Base-by-base conservation (phyloP, 2,329 filamentous ascomycete species). In the Sporothrix variecibatus region DNA sequence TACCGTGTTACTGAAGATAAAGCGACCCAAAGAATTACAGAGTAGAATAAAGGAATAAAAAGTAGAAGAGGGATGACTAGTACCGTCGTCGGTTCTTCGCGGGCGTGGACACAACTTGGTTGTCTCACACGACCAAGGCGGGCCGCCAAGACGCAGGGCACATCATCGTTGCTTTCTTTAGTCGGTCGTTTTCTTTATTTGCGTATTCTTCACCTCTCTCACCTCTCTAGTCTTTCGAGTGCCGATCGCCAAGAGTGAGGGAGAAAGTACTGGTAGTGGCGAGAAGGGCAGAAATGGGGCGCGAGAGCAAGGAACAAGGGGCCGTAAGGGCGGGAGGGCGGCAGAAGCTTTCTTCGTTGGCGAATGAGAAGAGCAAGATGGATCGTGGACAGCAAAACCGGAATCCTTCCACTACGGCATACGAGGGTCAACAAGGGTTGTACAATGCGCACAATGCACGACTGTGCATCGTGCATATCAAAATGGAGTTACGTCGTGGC, bases 91-190 rank as follows among this genome's bases (percentile, higher is more conserved):
- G 17, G 34, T 64, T 64, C 60, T 40, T 38, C 34, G 60, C 60
- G 31, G 43, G 3, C 43, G 40, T 9, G 43, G 43, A 49, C 43
- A 49, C 34, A 34, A 8, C 34, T 3, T 17, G 43, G 15, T 43
- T 64, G 60, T 43, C 60, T 64, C 34, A 64, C 60, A 43, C 31
- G 23, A 31, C 40, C 58, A 64, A 72, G 71, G 71, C 71, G 60
- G 62, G 71, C 56, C 49, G 71, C 71, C 58, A 64, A 53, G 71
- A 56, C 49, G 70, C 70, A 72, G 43, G 43, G 60, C n/a, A 40
- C 70, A 56, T 65, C 60, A 53, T 65, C 34, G 60, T 34, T 26
- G 58, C 28, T 31, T 46, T 28, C 17, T 34, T 23, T n/a, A 17
- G 3, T 43, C 40, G 2, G 40, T 71, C 68, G 12, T 11, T 23